Base-by-base conservation (phyloP, 2,329 filamentous ascomycete species). In the Colletotrichum tabaci region DNA sequence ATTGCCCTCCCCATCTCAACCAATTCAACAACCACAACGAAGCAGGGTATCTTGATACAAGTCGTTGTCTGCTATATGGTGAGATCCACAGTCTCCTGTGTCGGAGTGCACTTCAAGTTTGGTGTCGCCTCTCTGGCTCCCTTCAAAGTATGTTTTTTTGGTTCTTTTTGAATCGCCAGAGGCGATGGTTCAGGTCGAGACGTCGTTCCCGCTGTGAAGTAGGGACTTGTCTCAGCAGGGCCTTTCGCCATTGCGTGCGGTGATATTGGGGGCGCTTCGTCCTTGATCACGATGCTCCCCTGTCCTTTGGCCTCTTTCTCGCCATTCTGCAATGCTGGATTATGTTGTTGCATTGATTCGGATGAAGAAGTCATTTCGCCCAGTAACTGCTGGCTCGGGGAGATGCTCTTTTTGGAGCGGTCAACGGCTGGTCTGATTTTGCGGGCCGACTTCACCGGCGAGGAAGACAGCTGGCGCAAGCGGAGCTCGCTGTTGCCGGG, bases 11-110 rank as follows among this genome's bases (percentile, higher is more conserved):
- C 13, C 26, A 47, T 46, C 16, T 10, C 42, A 16, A 30, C 23
- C 21, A 23, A 55, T 55, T 61, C 47, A 46, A 16, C 16, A 46
- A 16, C 26, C 30, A 13, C 18, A 26, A 42, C 23, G 15, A 23
- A 52, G n/a, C 12, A 42, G 57, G 58, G 69, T 69, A 69, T 69
- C 47, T 26, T 58, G 38, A 6, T 13, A 26, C 35, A 26, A 38
- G 15, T 49, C 10, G 16, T 13, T 35, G 13, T 60, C 46, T 57
- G 38, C 46, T 67, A 35, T 18, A 10, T 16, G 35, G 68, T 71
- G 12, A 71, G 68, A 62, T 71, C 68, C 58, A 71, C 68, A 38
- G 69, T 68, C 40, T 66, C 67, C 38, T 30, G 38, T 15, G 8
- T 38, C 2, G 18, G 1, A n/a, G 52, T 30, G 4, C 49, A 23